Base-by-base conservation (phyloP, 805 yeast genomes). In the Priceomyces fermenticarens region DNA sequence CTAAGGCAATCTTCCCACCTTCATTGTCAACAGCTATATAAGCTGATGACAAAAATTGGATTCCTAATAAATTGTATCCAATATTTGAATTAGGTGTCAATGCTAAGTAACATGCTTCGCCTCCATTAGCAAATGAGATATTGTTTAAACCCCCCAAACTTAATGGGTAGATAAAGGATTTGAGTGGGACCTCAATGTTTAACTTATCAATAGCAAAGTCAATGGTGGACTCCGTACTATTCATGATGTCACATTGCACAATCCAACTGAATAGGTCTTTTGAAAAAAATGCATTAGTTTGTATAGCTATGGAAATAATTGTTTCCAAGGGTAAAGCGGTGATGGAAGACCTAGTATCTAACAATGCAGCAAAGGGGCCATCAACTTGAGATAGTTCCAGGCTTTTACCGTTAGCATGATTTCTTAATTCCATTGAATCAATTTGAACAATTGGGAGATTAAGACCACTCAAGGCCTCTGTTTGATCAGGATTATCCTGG, bases 1-100 rank as follows among this genome's bases (percentile, higher is more conserved):
- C 86, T 37, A 85, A 37, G 0, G 84, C 93, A 20, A 84, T 54
- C 15, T 63, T 62, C 17, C 66, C 57, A 13, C 77, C 77, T 11
- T 73, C 88, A 46, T 78, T 70, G 57, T 85, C 88, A 30, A 82
- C 81, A 0, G 83, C 90, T 30, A 84, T 43, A 53, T 77, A 83
- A 6, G 73, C 60, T 35, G 70, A 64, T 38, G 65, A 65, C 35
- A 85, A 46, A 49, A 84, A 78, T 3, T 85, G 71, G 5, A 77
- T 62, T 2, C 91, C 93, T 31, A 85, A 56, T 2, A 77, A 52
- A 8, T 75, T 69, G 52, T 63, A 78, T 1, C 88, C 86, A 3
- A 65, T 46, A 9, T 49, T 43, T 2, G 65, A 53, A 36, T 72
- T 69, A 1, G 88, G 84, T 16, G 70, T 58, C 30, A 84, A 53